phyloP scores from a whole-genome alignment of 495 filamentous ascomycete species.

The Neurospora sp. region DNA sequence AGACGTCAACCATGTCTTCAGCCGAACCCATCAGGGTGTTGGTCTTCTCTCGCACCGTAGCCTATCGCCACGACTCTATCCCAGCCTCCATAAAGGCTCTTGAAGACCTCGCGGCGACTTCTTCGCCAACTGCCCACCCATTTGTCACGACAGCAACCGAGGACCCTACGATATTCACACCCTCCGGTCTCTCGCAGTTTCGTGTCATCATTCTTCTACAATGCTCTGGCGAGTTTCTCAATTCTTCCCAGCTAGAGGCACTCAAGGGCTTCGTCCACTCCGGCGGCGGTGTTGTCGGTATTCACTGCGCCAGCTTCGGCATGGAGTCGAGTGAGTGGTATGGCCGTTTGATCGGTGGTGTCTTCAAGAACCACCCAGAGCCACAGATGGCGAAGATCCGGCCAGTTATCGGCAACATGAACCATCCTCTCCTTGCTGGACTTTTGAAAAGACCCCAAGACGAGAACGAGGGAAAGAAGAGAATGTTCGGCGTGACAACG shows the following conservation, averaged over 20 bases:
- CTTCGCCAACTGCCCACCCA: neutral
- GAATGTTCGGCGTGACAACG: neutral
- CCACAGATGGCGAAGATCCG: conserved; percentile 18
- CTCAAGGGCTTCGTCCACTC: conserved; percentile 20
- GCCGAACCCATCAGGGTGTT: conserved; percentile 13
- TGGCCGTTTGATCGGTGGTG: conserved; percentile 24
- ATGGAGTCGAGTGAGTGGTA: conserved; percentile 22
- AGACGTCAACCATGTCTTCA: neutral
- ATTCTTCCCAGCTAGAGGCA: conserved; percentile 15
- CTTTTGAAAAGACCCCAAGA: conserved; percentile 5
- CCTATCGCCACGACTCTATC: conserved; percentile 29
- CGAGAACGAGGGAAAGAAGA: neutral
- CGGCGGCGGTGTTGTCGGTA: conserved; percentile 26
- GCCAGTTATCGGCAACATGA: conserved; percentile 7
- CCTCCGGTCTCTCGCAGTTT: conserved; percentile 16
- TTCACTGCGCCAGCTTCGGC: conserved; percentile 29
- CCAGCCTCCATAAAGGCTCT: conserved; percentile 21
- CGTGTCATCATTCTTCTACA: conserved; percentile 27
- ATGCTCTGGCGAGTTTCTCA: conserved; percentile 27
- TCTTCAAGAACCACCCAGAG: conserved; percentile 25
- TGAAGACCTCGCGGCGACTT: conserved; percentile 12
- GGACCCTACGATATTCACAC: conserved; percentile 21
- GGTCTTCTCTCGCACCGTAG: conserved; percentile 25
- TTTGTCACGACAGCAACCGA: conserved; percentile 21
- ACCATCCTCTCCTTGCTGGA: conserved; percentile 16